These are phyloP conservation scores for Eucalyptus tenuipes DNA, from an alignment of 345 rosid genomes.

Conservation along the genomic window DNA sequence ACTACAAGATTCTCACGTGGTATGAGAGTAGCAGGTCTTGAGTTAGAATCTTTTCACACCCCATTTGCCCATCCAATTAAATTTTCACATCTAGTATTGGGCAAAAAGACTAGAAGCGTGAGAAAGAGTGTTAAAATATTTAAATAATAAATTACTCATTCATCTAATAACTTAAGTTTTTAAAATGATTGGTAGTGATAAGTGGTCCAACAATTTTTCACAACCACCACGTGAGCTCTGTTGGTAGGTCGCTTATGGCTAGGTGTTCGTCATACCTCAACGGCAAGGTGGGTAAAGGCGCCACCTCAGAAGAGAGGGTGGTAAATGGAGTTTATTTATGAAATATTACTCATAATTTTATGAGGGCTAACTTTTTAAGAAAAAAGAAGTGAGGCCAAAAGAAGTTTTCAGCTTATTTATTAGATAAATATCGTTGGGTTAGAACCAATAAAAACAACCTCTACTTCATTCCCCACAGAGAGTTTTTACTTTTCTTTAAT, in stretches of 20 bases:
- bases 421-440: not conserved
- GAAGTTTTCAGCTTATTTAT: not conserved
- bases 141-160: rapidly evolving
- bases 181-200: no score
- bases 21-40: rapidly evolving
- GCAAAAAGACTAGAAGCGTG: no score
- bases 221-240: rapidly evolving
- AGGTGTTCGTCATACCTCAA: rapidly evolving
- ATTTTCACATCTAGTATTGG: no score
- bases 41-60: rapidly evolving
- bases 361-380: not conserved
- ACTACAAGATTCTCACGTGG: no score
- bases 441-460: not conserved
- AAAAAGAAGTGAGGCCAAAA: not conserved
- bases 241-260: no score
- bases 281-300: no score
- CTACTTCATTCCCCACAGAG: not conserved
- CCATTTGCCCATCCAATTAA: no score
- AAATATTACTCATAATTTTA: no score
- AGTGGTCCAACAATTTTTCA: no score
- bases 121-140: rapidly evolving
- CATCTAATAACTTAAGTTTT: rapidly evolving
- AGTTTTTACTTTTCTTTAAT: not conserved
- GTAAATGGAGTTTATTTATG: no score
- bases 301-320: no score